Evolutionary conservation across 768 basidiomycete species (phyloP), one percentile per base, ranked within the genome.

Genomic region (Postia placenta): DNA sequence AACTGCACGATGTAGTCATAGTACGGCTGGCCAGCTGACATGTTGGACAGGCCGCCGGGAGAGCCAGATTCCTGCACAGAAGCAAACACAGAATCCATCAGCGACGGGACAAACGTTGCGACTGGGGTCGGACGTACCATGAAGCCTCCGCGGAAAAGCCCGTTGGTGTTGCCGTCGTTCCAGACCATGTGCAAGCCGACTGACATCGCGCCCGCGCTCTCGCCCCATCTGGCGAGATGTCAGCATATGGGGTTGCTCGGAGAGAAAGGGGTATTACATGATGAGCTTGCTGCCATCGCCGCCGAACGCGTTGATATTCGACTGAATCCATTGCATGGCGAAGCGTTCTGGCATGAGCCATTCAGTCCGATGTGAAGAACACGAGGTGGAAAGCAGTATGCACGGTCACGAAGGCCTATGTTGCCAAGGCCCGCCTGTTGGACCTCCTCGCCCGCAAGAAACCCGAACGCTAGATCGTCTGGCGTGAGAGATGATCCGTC

Each of bases 371-470:
- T 15, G 19, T 22, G 12, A 7, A 39, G 9, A 22, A n/a, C n/a
- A n/a, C n/a, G n/a, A n/a, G 9, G 19, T 43, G 20, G 6, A 39
- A 9, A 6, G 38, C 6, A n/a, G 47, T 59, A 40, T 41, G 38
- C 39, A 71, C 72, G 72, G 59, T 81, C 78, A 38, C 61, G 66
- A 6, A 81, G 60, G 7, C 79, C 78, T 15, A 77, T 61, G 54
- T 80, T 79, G 9, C 64, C 66, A 14, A 64, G 44, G 1, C 67
- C 66, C 12, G 67, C 69, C 1, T 55, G 61, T 42, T 66, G 64
- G 1, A 72, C 66, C 52, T 73, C 71, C 38, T 68, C 59, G 15
- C 71, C 56, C 4, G 62, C 66, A 9, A 72, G 40, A 54, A 74
- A 74, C 1, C 72, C 72, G 25, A 67, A 67, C 3, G 64, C 69